These are phyloP conservation scores for Trametes hirsuta DNA, from an alignment of 1,284 basidiomycete species.

Conservation along the genomic window DNA sequence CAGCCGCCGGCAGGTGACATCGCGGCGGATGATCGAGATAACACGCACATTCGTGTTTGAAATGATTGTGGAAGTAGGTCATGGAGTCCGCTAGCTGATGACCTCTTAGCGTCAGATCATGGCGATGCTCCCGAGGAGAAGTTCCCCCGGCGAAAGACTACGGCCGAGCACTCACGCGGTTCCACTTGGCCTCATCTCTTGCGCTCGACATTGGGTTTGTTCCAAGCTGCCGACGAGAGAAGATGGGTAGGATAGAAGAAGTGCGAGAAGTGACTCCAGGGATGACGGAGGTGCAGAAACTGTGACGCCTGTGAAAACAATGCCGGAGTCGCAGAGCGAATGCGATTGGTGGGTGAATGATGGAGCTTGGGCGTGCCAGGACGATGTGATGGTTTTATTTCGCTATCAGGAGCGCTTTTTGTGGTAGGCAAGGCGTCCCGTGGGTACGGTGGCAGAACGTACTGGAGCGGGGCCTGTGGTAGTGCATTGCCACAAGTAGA, in stretches of 20 bases:
- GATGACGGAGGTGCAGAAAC: not conserved
- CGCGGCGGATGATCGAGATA: not conserved
- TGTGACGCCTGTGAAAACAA: not conserved
- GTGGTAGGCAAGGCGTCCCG: not conserved
- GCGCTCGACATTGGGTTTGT: slow-evolving; percentile 7
- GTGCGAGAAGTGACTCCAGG: not conserved
- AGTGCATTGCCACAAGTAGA: slow-evolving; percentile 10
- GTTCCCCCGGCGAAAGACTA: not conserved
- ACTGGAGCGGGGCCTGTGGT: not conserved
- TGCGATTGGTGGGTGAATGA: not conserved
- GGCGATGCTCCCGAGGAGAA: not conserved
- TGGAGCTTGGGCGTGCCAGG: not conserved
- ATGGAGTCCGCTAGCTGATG: slow-evolving; percentile 31
- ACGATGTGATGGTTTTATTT: not conserved
- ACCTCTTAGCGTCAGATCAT: not conserved
- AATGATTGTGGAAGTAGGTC: slow-evolving; percentile 35
- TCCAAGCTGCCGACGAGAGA: too few species aligned
- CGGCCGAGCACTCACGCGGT: slow-evolving; percentile 13
- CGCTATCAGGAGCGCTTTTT: not conserved
- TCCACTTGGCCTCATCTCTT: slow-evolving; percentile 19
- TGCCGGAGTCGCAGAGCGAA: not conserved
- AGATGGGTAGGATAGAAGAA: not conserved
- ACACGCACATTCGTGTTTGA: slow-evolving; percentile 37
- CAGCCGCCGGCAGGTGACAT: not conserved
- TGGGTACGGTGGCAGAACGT: not conserved